phyloP scores from a whole-genome alignment of 306 rosid species.

The Datisca glomerata region DNA sequence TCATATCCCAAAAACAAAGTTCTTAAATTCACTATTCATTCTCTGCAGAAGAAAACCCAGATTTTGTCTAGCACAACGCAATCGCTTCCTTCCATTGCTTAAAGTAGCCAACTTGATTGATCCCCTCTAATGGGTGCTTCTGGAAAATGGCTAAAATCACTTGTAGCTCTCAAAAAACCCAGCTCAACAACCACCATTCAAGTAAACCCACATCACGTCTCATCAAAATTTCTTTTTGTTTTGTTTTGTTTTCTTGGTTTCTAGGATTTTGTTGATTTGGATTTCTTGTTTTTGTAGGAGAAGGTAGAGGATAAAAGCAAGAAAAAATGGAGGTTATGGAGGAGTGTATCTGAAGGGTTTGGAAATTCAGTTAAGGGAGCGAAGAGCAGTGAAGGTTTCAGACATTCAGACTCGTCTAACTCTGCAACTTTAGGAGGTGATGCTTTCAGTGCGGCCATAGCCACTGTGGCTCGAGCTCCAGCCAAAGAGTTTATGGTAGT shows the following conservation, averaged over 20 bases:
- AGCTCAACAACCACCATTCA: conserved; percentile 20
- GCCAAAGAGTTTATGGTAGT: conserved; percentile 49
- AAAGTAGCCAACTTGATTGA: not conserved
- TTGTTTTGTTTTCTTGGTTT: not conserved
- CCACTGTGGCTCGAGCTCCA: conserved; percentile 57
- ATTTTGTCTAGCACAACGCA: not conserved
- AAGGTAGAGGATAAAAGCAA: conserved; percentile 41
- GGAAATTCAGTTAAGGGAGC: conserved; percentile 22
- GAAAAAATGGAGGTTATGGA: conserved; percentile 87
- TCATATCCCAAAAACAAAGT: too few species aligned
- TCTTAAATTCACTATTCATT: conserved; percentile 2
- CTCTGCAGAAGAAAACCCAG: conserved; percentile 2
- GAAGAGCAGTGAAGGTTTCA: conserved; percentile 33
- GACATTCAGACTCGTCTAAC: conserved; percentile 17
- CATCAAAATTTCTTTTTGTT: too few species aligned
- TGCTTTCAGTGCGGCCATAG: conserved; percentile 56
- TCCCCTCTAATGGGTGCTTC: conserved; percentile 59
- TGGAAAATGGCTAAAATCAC: conserved; percentile 74
- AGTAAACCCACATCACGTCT: too few species aligned
- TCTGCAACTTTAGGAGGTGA: conserved; percentile 26
- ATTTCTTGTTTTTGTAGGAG: conserved; percentile 23
- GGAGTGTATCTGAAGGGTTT: conserved; percentile 49
- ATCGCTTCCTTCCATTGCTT: conserved; percentile 2
- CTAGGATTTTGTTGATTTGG: not conserved
- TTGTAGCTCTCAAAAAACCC: conserved; percentile 40